Percentiles rank a stretch among this genome's conserved stretches.
Conservation (phyloP, 345 rosid genomes). For the Pistacia atlantica region DNA sequence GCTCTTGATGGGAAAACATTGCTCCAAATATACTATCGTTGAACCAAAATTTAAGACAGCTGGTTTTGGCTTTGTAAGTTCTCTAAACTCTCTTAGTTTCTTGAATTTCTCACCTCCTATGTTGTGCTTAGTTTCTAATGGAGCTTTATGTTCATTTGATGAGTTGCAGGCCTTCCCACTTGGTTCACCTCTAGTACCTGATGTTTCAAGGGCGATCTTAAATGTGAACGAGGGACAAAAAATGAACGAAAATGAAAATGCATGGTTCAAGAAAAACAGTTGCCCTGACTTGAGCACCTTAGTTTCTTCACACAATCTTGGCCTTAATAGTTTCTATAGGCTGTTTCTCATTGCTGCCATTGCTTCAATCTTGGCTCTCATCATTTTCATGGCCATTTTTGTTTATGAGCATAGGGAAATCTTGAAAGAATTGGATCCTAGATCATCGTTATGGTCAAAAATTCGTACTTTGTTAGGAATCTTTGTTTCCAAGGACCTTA, state of each 20-base stretch:
- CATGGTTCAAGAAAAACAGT: slow-evolving; percentile 24
- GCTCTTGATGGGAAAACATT: slow-evolving; percentile 39
- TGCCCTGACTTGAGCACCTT: slow-evolving; percentile 26
- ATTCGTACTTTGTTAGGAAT: slow-evolving; percentile 17
- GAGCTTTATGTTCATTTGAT: neutral
- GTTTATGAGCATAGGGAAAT: slow-evolving; percentile 8
- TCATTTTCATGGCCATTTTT: slow-evolving; percentile 25
- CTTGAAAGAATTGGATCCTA: slow-evolving; percentile 16
- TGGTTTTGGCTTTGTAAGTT: slow-evolving; percentile 55
- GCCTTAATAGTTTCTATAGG: slow-evolving; percentile 44
- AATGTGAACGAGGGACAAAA: slow-evolving; percentile 35
- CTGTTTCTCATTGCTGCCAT: slow-evolving; percentile 36
- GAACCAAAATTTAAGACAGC: slow-evolving; percentile 34
- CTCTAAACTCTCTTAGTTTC: neutral
- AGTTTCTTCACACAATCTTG: slow-evolving; percentile 33
- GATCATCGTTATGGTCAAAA: slow-evolving; percentile 27
- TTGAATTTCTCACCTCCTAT: neutral
- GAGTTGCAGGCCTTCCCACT: slow-evolving; percentile 38
- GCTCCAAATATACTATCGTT: slow-evolving; percentile 37
- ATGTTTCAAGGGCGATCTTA: slow-evolving; percentile 47
- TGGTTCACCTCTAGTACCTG: slow-evolving; percentile 43
- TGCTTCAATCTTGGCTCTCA: slow-evolving; percentile 29
- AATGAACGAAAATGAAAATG: slow-evolving; percentile 29
- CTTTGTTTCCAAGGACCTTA: slow-evolving; percentile 36
- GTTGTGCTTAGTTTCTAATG: neutral